A percentile compares a stretch with the other conserved stretches of the same genome.
Conservation (phyloP, 192 early-diverging fungal species). For the Phlyctochytrium bullatum region DNA sequence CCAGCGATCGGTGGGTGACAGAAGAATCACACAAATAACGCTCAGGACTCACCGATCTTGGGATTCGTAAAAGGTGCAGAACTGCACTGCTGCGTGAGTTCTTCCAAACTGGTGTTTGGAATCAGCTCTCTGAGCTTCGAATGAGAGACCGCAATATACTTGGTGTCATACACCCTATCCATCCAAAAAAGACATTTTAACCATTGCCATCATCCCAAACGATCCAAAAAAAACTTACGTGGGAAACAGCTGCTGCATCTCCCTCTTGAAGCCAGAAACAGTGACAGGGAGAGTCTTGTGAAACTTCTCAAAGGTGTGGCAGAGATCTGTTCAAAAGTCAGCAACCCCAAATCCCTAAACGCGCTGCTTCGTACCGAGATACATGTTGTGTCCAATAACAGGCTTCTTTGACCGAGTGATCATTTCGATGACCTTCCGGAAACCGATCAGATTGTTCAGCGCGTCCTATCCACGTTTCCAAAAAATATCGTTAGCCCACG, state of each 20-base stretch:
- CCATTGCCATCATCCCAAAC: conserved; percentile 60
- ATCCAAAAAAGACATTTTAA: conserved; percentile 7
- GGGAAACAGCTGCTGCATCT: conserved; percentile 56
- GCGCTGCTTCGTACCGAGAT: conserved; percentile 43
- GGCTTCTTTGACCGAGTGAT: conserved; percentile 70
- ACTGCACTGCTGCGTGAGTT: conserved; percentile 36
- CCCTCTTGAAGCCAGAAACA: conserved; percentile 67
- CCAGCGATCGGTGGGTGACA: not conserved
- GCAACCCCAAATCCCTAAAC: not conserved
- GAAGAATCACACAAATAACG: no score
- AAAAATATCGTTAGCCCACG: not conserved
- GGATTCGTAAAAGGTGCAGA: conserved; percentile 47
- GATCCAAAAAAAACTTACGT: conserved; percentile 55
- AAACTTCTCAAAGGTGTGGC: conserved; percentile 77
- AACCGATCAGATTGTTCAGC: conserved; percentile 57
- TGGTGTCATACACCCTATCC: conserved; percentile 73
- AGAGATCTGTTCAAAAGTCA: conserved; percentile 55
- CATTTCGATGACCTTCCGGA: conserved; percentile 77
- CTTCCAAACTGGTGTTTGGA: conserved; percentile 39
- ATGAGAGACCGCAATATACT: conserved; percentile 60
- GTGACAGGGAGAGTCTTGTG: conserved; percentile 62
- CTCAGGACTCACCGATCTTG: conserved; percentile 46
- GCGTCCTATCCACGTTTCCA: conserved; percentile 38
- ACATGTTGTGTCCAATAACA: conserved; percentile 86
- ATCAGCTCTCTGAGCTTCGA: conserved; percentile 10